phyloP scores from a whole-genome alignment of 2,329 filamentous ascomycete genomes.

The Pestalotiopsis sp. region DNA sequence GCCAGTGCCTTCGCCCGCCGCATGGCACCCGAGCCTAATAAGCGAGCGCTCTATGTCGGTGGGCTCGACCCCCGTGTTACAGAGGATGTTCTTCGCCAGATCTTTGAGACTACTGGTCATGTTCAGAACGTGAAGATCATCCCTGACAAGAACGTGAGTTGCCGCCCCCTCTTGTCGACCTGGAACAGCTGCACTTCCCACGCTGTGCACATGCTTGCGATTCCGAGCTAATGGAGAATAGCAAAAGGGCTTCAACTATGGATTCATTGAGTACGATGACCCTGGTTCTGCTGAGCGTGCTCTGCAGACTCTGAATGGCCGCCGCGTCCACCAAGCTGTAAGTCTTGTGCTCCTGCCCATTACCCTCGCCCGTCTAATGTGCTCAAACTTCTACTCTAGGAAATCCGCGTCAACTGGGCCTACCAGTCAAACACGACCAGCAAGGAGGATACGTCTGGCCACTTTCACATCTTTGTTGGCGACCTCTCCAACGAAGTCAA shows the following conservation, averaged over 20 bases:
- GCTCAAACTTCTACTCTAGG: conserved; percentile 53
- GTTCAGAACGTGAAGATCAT: conserved; percentile 99
- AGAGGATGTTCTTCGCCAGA: conserved; percentile 94
- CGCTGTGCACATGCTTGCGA: background rate
- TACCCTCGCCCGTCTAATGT: background rate
- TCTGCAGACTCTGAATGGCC: conserved; percentile 95
- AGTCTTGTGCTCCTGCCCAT: conserved; percentile 34
- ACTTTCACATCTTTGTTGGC: conserved; percentile 99
- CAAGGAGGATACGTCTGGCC: conserved; percentile 97
- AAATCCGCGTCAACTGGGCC: conserved; percentile 99
- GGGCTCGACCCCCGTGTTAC: conserved; percentile 94
- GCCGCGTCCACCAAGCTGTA: conserved; percentile 94
- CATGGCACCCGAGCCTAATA: conserved; percentile 96
- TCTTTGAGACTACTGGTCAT: conserved; percentile 98
- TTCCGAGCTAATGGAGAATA: conserved; percentile 43
- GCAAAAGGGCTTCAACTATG: conserved; percentile 98
- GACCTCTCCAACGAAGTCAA: conserved; percentile 99
- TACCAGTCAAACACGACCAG: conserved; percentile 93
- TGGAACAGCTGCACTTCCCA: background rate
- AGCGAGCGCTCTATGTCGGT: conserved; percentile 94
- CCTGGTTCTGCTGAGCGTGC: conserved; percentile 94
- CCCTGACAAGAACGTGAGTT: conserved; percentile 96
- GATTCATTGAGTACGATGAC: conserved; percentile 98
- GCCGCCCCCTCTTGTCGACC: background rate
- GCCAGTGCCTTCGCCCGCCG: conserved; percentile 82